Percentiles rank a stretch among this genome's conserved stretches.
Conservation (phyloP, 805 yeast genomes). For the Tetrapisispora phaffii region DNA sequence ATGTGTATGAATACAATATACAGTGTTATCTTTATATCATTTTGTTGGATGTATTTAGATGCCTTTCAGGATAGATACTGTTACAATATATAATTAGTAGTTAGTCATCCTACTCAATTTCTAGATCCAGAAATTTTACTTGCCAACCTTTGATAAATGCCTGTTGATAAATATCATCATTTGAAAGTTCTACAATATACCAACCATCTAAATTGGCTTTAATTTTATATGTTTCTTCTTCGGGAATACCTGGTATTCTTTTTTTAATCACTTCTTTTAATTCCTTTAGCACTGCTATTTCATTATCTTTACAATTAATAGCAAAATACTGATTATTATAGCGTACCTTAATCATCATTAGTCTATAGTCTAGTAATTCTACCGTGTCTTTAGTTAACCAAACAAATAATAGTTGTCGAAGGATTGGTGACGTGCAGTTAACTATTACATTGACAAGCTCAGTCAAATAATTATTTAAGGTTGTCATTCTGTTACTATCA, state of each 20-base stretch:
- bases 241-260: not conserved
- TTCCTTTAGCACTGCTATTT: conserved; percentile 9
- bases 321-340: conserved; percentile 14
- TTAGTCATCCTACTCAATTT: not conserved
- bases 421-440: not conserved
- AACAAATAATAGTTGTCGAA: conserved; percentile 3
- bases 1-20: not conserved
- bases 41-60: not conserved
- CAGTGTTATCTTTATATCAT: not conserved
- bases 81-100: not conserved
- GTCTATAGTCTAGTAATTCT: not conserved
- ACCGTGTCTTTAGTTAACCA: not conserved
- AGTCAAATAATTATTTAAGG: not conserved
- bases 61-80: not conserved
- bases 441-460: not conserved
- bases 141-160: conserved; percentile 7
- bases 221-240: not conserved
- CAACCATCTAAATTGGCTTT: conserved; percentile 13
- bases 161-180: conserved; percentile 10
- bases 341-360: conserved; percentile 13
- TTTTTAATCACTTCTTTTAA: conserved; percentile 4
- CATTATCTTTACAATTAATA: conserved; percentile 11
- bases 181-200: conserved; percentile 13
- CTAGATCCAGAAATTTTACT: conserved; percentile 6
- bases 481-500: not conserved